Percentiles rank a stretch among this genome's conserved stretches.
These are phyloP conservation scores for Mycena metata DNA, from an alignment of 768 basidiomycete genomes.

Conservation along the genomic window DNA sequence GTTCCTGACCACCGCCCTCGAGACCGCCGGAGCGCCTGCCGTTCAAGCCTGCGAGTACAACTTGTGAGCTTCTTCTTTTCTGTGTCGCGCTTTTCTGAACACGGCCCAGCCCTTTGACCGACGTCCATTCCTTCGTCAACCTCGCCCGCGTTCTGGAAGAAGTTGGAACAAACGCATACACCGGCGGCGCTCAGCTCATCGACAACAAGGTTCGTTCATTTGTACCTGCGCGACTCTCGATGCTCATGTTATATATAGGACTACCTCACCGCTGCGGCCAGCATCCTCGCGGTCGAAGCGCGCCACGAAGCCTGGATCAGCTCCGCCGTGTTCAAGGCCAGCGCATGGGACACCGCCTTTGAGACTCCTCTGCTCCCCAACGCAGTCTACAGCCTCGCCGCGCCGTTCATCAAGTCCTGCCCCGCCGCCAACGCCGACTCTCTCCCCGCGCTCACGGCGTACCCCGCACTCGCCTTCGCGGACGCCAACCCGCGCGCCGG, in stretches of 20 bases:
- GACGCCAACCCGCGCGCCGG: slow-evolving; percentile 44
- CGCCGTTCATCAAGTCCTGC: slow-evolving; percentile 65
- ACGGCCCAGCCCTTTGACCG: slow-evolving; percentile 54
- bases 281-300: slow-evolving; percentile 71
- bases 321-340: slow-evolving; percentile 53
- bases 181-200: slow-evolving; percentile 65
- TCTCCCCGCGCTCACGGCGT: slow-evolving; percentile 59
- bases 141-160: slow-evolving; percentile 64
- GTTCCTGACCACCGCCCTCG: slow-evolving; percentile 51
- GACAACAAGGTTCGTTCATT: slow-evolving; percentile 39
- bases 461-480: slow-evolving; percentile 57
- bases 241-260: slow-evolving; percentile 41
- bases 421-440: slow-evolving; percentile 63
- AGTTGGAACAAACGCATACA: slow-evolving; percentile 69
- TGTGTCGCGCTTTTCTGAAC: slow-evolving; percentile 3
- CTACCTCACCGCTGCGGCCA: slow-evolving; percentile 67
- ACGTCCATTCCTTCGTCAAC: slow-evolving; percentile 58
- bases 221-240: not conserved
- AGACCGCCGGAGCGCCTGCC: slow-evolving; percentile 45
- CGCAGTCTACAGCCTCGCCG: slow-evolving; percentile 56
- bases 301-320: slow-evolving; percentile 66
- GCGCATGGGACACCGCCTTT: slow-evolving; percentile 64
- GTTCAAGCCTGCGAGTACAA: slow-evolving; percentile 53
- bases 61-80: slow-evolving; percentile 40
- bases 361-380: slow-evolving; percentile 59